Base-by-base conservation (phyloP, 441 rosid genomes). In the Populus trichocarpa region DNA sequence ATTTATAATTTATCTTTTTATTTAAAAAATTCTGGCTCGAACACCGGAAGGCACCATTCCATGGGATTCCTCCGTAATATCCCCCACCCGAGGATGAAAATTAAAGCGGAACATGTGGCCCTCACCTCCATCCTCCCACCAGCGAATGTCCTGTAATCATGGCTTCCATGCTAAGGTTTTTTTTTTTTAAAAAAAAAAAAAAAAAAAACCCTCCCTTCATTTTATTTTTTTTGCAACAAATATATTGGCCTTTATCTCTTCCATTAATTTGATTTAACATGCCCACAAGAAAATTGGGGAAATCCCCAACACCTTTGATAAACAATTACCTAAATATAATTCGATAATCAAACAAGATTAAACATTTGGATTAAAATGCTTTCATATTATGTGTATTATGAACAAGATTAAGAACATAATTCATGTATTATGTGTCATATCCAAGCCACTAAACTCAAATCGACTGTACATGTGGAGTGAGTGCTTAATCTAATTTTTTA, bases 101-200 rank as follows among this genome's bases (percentile, higher is more conserved):
- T 50, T 25, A 40, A 77, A 80, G 74, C 65, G 75, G 72, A 25
- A 63, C 42, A 18, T 59, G 73, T 69, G 81, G 81, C 78, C 82
- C 76, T 65, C 38, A 18, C 23, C 0, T 9, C 50, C 23, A 33
- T 40, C 33, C n/a, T 30, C 12, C 2, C 63, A 26, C 53, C 82
- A 75, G 35, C 61, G 72, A 72, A 69, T 76, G 42, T 11, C 73
- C 5, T 57, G 46, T 71, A 77, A 84, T 84, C 80, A 84, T 84
- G 67, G 38, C 72, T 57, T 75, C 67, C 35, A 64, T 35, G 32
- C 32, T 30, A 30, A 30, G 0, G 32, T 30, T 30, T 25, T 25
- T 25, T 25, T n/a, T n/a, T n/a, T n/a, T n/a, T n/a, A n/a, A n/a
- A n/a, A n/a, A n/a, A 68, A 50, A 14, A 61, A 67, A 2, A 42